Base-by-base conservation (phyloP, 352 stramenopile genomes). In the Phytophthora pistaciae region DNA sequence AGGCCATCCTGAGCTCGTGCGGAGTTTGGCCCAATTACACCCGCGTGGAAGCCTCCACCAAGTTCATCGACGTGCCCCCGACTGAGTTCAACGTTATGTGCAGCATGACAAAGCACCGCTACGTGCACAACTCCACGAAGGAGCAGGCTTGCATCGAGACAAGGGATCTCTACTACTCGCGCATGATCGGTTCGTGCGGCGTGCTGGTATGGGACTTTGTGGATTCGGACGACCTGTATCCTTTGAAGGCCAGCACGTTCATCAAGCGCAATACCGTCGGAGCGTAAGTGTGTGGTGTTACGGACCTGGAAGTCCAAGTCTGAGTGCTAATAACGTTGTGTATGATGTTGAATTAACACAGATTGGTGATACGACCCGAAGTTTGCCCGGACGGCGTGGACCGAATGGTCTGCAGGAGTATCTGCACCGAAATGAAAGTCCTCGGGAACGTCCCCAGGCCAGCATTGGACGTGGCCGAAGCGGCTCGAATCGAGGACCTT, bases 121-220 rank as follows among this genome's bases (percentile, higher is more conserved):
- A 77, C 44, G 31, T 64, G 53, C 68, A 73, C 27, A 65, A 72
- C 40, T 29, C 23, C 46, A 70, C 50, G 0, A 68, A 77, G 18
- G 61, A 44, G 1, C 53, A 79, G 60, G 29, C 77, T 18, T 69
- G 48, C 2, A 65, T 75, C 2, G 61, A 86, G 56, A 53, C 64
- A 2, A 60, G 69, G 13, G 68, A 69, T 27, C 49, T 74, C 5
- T 77, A 70, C n/a, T 79, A 75, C 53, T 82, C 79, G 31, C 64
- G 66, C 5, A 70, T 82, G 44, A 44, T 60, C 10, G 64, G 66
- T 3, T 73, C 72, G 7, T 73, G 70, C 31, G 75, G 66, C 27
- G 70, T 85, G 21, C 53, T 85, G 42, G 66, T 82, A 3, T 86
- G 79, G 75, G 76, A 84, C 46, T 86, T 67, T 49, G 79, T 82